Evolutionary conservation across 805 yeast genomes (phyloP), one percentile per base, ranked within the genome.

Genomic region (Pichia pseudocactophila): DNA sequence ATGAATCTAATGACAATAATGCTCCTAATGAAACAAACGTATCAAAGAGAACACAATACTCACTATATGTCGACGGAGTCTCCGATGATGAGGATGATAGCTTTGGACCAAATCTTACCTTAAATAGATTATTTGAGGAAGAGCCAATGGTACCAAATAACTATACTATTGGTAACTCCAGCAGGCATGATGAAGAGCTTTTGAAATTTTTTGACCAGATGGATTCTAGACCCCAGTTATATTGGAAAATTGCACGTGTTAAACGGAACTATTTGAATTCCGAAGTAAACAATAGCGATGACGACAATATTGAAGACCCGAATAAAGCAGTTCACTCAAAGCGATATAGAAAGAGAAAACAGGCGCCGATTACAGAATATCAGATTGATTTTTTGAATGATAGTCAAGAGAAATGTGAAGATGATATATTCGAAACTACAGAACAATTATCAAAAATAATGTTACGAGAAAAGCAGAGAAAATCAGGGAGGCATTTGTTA

Each of bases 211-310:
- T 87, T 60, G 96, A 88, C 57, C 78, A 69, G 27, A 82, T 78
- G 57, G 89, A 97, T 96, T 74, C 94, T 25, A 97, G 97, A 8
- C 83, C 90, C 12, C 9, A 22, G 16, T 90, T 85, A 50, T 94
- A 86, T 62, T 90, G 97, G 97, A 83, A 82, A 61, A 82, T 90
- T 35, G 25, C 43, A n/a, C 34, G 47, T 19, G n/a, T 43, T n/a
- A 48, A 43, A 26, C 45, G 26, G 27, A 4, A 9, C 5, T 5
- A 13, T 7, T 2, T 28, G 8, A 15, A 28, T 19, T 22, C 19
- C 3, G 33, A 41, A 16, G 16, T 17, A 3, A 12, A 13, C 7
- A 10, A 27, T 11, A 27, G 34, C 2, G 18, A n/a, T 20, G 34
- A 26, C 3, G 13, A 36, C 15, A 12, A 10, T 18, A 30, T 12